phyloP scores from a whole-genome alignment of 1,139 yeast species.

The Arxiozyma bovina region DNA sequence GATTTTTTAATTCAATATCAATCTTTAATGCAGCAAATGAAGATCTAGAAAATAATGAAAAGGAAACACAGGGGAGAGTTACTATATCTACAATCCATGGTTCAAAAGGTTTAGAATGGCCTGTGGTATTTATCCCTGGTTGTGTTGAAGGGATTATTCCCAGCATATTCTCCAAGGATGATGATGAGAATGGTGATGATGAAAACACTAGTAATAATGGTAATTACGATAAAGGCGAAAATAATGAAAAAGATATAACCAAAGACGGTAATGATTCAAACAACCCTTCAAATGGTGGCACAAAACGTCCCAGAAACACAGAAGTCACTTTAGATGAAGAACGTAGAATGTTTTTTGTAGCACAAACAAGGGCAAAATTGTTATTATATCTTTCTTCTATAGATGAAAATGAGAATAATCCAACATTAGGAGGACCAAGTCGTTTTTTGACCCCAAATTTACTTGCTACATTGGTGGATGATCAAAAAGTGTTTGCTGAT shows the following conservation, averaged over 20 bases:
- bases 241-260: too few relatives aligned
- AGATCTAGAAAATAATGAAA: slow-evolving; percentile 9
- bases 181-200: slow-evolving; percentile 27
- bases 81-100: slow-evolving; percentile 75
- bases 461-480: slow-evolving; percentile 23
- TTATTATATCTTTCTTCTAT: slow-evolving; percentile 34
- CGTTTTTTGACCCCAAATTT: slow-evolving; percentile 27
- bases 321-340: slow-evolving; percentile 51
- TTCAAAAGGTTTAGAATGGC: slow-evolving; percentile 94
- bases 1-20: slow-evolving; percentile 53
- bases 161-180: slow-evolving; percentile 34
- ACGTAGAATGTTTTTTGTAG: slow-evolving; percentile 77
- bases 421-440: slow-evolving; percentile 20
- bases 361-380: slow-evolving; percentile 70
- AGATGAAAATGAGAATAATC: slow-evolving; percentile 17
- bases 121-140: slow-evolving; percentile 75
- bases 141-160: slow-evolving; percentile 56
- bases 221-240: slow-evolving; percentile 8
- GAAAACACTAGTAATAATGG: slow-evolving; percentile 15
- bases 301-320: slow-evolving; percentile 14
- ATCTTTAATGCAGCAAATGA: slow-evolving; percentile 33
- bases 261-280: neutral
- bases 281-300: slow-evolving; percentile 4
- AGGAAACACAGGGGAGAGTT: slow-evolving; percentile 24
- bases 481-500: slow-evolving; percentile 22